Conservation (phyloP, 73 alveolate genomes). For the Paramecium tetraurelia region DNA sequence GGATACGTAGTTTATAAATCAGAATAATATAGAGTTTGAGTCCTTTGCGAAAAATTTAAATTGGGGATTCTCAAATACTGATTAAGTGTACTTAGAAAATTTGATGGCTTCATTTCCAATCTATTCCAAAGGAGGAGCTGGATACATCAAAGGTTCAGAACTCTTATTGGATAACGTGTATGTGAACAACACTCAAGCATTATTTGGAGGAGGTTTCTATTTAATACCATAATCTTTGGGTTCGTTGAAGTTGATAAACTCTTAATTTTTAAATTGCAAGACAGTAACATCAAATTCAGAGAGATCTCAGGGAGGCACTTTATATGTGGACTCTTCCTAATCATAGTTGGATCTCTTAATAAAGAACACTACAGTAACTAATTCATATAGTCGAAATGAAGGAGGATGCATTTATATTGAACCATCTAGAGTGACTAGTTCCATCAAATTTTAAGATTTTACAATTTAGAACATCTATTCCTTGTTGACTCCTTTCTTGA, state of each 20-base stretch:
- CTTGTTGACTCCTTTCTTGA: background rate
- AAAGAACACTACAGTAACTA: background rate
- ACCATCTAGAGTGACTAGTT: background rate
- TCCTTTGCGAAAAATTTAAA: background rate
- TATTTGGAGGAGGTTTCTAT: background rate
- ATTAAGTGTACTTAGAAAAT: background rate
- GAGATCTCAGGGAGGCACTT: background rate
- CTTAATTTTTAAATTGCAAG: background rate
- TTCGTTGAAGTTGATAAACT: background rate
- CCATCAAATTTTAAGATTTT: background rate
- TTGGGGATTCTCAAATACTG: background rate
- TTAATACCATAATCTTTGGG: background rate
- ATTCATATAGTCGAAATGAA: background rate
- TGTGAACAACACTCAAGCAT: background rate
- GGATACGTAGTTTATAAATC: background rate
- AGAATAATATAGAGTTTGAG: background rate
- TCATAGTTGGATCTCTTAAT: background rate
- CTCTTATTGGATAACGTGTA: background rate
- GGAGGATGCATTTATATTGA: background rate
- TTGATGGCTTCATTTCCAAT: background rate
- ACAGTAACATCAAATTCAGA: background rate
- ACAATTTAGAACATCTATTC: background rate
- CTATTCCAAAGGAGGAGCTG: background rate
- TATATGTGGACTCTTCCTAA: background rate
- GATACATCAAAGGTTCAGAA: background rate